Percentiles rank a stretch among this genome's conserved stretches.
These are phyloP conservation scores for Trametes punicea DNA, from an alignment of 768 basidiomycete species.

Conservation along the genomic window DNA sequence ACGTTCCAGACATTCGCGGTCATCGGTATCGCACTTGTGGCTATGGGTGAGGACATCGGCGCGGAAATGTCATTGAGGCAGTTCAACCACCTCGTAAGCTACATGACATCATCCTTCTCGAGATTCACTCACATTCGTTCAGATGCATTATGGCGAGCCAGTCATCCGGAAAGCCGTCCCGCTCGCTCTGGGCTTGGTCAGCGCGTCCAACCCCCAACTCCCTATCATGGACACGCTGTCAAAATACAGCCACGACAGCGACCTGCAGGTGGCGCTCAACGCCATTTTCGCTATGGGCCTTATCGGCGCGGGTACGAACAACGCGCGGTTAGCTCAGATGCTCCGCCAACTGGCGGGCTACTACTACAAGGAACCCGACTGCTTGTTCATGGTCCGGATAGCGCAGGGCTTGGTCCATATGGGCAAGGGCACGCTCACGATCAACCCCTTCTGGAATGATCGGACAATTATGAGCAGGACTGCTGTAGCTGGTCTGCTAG, in stretches of 20 bases:
- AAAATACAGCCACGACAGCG: conserved; percentile 98
- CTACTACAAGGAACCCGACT: conserved; percentile 96
- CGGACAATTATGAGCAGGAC: conserved; percentile 85
- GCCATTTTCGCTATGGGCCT: conserved; percentile 99
- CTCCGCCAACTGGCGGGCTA: conserved; percentile 95
- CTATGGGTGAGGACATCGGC: conserved; percentile 98
- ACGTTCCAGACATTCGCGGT: conserved; percentile 92
- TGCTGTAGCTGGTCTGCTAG: conserved; percentile 85
- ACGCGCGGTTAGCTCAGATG: conserved; percentile 97
- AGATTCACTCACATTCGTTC: not conserved
- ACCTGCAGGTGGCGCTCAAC: conserved; percentile 93
- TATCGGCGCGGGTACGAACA: conserved; percentile 98
- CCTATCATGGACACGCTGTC: conserved; percentile 95
- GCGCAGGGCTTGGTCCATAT: conserved; percentile 97
- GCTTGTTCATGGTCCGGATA: conserved; percentile 92
- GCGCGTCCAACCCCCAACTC: conserved; percentile 93
- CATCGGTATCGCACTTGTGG: conserved; percentile 87
- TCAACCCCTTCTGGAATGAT: conserved; percentile 97
- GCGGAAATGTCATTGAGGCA: conserved; percentile 97
- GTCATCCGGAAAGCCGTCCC: conserved; percentile 90
- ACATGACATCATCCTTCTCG: conserved; percentile 15
- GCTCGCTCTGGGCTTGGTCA: conserved; percentile 91
- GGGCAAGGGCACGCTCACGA: conserved; percentile 97
- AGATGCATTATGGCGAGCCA: conserved; percentile 99
- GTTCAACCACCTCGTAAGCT: conserved; percentile 90